Base-by-base conservation (phyloP, 2,329 filamentous ascomycete species). In the Colletotrichum destructivum region DNA sequence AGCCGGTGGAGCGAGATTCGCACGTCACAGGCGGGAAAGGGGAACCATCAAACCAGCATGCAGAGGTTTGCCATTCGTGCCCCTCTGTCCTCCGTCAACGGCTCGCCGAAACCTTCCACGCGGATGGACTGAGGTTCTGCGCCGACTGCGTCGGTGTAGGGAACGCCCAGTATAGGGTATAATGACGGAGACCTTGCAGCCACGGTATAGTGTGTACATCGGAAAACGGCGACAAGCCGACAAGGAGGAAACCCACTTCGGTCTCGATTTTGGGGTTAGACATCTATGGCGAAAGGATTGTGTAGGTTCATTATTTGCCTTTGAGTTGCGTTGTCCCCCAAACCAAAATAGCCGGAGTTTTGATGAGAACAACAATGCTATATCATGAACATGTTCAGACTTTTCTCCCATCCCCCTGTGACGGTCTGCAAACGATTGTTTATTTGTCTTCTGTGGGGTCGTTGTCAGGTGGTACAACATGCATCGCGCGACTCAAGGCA, bases 1-100 rank as follows among this genome's bases (percentile, higher is more conserved):
- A 35, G 23, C 18, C 23, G 51, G 18, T 54, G 21, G 15, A 31
- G 51, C 62, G 40, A 46, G 62, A 11, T 40, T 23, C 26, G 40
- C 44, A 31, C 15, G 46, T n/a, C 21, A 44, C 35, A 18, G 72
- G 75, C 47, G 63, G 59, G 67, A 75, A 77, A 64, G 76, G 71
- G 26, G 73, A 76, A 26, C 51, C 49, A 46, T 40, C 13, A 55
- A 13, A 26, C 52, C 23, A 26, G 61, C 38, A 5, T 44, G 38
- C 40, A 13, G 49, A 55, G 21, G 38, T 18, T 31, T 55, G 38
- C 49, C 2, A 7, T 49, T 40, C 13, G 31, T 18, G n/a, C 23
- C 23, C 60, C 46, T 26, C 8, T 26, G n/a, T 21, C 4, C 21
- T 51, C 18, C 31, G 21, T n/a, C 46, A 51, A 52, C 35, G 15